These are phyloP conservation scores for Cladophialophora immunda DNA, from an alignment of 2,329 filamentous ascomycete species.

Conservation along the genomic window DNA sequence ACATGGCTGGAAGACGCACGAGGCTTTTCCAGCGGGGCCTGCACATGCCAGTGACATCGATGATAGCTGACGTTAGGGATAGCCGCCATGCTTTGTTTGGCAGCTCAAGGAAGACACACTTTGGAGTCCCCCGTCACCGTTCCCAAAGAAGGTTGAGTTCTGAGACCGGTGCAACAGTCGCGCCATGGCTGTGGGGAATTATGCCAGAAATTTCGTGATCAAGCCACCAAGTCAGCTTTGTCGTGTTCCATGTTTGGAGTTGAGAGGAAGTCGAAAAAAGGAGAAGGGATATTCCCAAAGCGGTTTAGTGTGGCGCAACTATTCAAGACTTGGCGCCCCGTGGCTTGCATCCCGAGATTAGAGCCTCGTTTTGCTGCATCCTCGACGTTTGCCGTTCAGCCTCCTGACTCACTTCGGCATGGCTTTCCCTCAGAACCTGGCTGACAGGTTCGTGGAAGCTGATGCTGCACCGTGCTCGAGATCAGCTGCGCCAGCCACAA, in stretches of 20 bases:
- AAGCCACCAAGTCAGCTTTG: constrained; percentile 14
- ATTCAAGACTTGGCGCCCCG: constrained; percentile 18
- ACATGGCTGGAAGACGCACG: constrained; percentile 22
- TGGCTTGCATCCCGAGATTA: constrained; percentile 23
- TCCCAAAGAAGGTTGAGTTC: constrained; percentile 2
- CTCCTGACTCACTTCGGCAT: constrained; percentile 12
- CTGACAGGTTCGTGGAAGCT: not conserved
- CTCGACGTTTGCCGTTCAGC: constrained; percentile 1
- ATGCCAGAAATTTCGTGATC: constrained; percentile 6
- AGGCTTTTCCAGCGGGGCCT: not conserved
- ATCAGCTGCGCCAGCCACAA: not conserved
- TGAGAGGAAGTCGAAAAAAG: constrained; percentile 21
- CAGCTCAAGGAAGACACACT: not conserved
- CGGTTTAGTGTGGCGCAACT: constrained; percentile 9
- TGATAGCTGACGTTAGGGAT: not conserved
- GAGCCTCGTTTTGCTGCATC: not conserved
- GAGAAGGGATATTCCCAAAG: constrained; percentile 14
- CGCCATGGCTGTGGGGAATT: not conserved
- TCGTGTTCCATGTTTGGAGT: constrained; percentile 2
- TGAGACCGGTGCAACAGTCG: not conserved
- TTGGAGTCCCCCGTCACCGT: not conserved
- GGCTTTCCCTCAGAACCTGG: not conserved
- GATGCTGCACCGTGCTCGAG: not conserved
- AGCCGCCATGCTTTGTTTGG: constrained; percentile 10
- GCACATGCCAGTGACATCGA: constrained; percentile 4